These are phyloP conservation scores for Cryphonectria radicalis DNA, from an alignment of 2,329 filamentous ascomycete genomes.

Conservation along the genomic window DNA sequence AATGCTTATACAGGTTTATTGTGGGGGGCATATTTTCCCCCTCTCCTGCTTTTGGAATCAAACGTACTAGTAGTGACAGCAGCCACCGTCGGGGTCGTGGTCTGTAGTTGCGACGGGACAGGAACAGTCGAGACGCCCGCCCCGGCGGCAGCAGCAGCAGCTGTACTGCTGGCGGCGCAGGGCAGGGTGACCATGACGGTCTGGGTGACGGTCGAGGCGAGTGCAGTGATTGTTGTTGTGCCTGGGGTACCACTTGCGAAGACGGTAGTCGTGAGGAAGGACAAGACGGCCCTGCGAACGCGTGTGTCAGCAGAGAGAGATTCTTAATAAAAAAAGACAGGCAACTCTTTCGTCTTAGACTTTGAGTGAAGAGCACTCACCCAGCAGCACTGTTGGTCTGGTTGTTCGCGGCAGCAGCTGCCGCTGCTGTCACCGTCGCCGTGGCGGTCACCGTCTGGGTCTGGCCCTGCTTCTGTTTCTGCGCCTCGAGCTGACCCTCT, in stretches of 20 bases:
- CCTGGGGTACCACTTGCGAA: constrained; percentile 36
- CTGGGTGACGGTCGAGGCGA: constrained; percentile 37
- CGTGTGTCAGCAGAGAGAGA: background rate
- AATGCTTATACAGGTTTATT: background rate
- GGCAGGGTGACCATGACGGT: constrained; percentile 34
- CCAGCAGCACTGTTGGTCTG: background rate
- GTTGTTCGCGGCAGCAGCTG: background rate
- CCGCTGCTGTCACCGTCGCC: constrained; percentile 9
- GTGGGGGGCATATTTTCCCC: background rate
- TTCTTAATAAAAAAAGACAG: too few species aligned
- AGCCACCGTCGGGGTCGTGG: constrained; percentile 19
- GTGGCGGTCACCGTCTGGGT: constrained; percentile 22
- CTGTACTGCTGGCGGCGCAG: constrained; percentile 27
- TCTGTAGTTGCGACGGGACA: constrained; percentile 27
- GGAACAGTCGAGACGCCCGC: constrained; percentile 32
- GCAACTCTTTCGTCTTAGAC: background rate
- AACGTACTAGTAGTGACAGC: constrained; percentile 14
- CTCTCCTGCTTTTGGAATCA: too few species aligned
- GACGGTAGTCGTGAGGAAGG: constrained; percentile 44
- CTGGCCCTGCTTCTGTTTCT: background rate
- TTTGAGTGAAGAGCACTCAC: constrained; percentile 4
- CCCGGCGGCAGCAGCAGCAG: constrained; percentile 24
- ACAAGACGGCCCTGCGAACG: constrained; percentile 23
- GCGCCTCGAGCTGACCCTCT: background rate
- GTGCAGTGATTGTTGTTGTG: constrained; percentile 45